Evolutionary conservation across 768 basidiomycete species (phyloP).

Genomic region (Boletus subparvulus): DNA sequence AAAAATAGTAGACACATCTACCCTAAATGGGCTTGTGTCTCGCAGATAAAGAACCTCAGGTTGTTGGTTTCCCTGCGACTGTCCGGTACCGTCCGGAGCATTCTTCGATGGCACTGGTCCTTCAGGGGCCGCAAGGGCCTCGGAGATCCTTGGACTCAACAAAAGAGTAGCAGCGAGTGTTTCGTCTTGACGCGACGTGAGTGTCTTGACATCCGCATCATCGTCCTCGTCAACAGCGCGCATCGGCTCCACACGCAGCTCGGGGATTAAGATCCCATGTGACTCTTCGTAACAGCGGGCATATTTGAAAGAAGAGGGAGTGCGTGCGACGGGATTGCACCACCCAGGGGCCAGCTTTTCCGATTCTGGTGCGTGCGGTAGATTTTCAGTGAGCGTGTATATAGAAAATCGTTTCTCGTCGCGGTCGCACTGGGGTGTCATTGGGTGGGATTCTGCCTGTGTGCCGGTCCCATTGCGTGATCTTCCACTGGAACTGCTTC

Average conservation of each 20-base stretch:
- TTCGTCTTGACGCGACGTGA: constrained; percentile 32
- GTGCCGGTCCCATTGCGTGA: constrained; percentile 9
- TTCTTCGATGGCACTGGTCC: constrained; percentile 1
- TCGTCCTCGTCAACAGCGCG: constrained; percentile 19
- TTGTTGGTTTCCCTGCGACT: constrained; percentile 3
- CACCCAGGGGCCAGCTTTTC: constrained; percentile 36
- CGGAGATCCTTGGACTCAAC: constrained; percentile 46
- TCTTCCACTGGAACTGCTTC: constrained; percentile 19
- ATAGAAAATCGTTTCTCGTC: constrained; percentile 33
- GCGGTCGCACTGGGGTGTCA: constrained; percentile 19
- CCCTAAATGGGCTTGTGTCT: constrained; percentile 46
- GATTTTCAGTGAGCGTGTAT: constrained; percentile 20
- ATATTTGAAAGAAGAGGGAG: constrained; percentile 14
- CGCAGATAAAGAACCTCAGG: constrained; percentile 37
- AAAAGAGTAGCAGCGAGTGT: constrained; percentile 43
- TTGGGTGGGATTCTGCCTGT: constrained; percentile 22
- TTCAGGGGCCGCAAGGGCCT: constrained; percentile 19
- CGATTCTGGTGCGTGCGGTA: constrained; percentile 27
- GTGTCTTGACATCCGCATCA: constrained; percentile 32
- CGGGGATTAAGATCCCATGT: constrained; percentile 23
- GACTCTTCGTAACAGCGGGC: neutral
- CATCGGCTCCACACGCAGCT: constrained; percentile 9
- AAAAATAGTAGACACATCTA: constrained; percentile 39
- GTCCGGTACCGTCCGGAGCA: constrained; percentile 6
- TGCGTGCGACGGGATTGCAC: constrained; percentile 24